Conservation (phyloP, 495 filamentous ascomycete genomes). For the Talaromyces borbonicus region DNA sequence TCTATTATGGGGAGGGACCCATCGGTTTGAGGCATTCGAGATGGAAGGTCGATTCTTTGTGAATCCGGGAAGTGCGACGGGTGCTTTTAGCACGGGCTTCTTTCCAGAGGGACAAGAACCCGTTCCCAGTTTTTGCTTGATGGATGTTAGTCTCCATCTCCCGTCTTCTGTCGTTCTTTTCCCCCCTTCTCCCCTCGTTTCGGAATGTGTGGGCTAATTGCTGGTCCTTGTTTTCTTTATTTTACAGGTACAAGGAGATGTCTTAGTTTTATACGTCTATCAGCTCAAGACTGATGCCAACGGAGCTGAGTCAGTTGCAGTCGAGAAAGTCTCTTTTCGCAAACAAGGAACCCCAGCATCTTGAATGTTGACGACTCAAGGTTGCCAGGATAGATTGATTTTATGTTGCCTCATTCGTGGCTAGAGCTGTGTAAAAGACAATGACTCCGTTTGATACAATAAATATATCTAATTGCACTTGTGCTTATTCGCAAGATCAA, state of each 20-base stretch:
- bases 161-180: too few relatives aligned
- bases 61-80: conserved; percentile 91
- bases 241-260: conserved; percentile 87
- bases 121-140: conserved; percentile 92
- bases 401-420: conserved; percentile 10
- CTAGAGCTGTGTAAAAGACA: background rate
- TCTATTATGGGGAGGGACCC: conserved; percentile 93
- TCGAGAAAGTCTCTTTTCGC: conserved; percentile 96
- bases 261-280: conserved; percentile 94
- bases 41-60: conserved; percentile 98
- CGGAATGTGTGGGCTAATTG: background rate
- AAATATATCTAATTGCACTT: too few relatives aligned
- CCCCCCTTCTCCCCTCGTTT: too few relatives aligned
- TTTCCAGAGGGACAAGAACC: conserved; percentile 68
- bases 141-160: conserved; percentile 86
- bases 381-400: conserved; percentile 23
- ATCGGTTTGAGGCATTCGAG: conserved; percentile 96
- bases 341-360: conserved; percentile 50
- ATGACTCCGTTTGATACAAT: background rate
- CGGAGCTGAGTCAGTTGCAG: conserved; percentile 82
- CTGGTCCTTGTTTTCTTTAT: conserved; percentile 1
- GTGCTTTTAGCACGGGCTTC: conserved; percentile 67
- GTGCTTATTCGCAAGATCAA: too few relatives aligned
- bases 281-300: conserved; percentile 84
- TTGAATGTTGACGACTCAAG: conserved; percentile 14